phyloP scores from a whole-genome alignment of 2,329 filamentous ascomycete genomes.

The Botryotinia convoluta region DNA sequence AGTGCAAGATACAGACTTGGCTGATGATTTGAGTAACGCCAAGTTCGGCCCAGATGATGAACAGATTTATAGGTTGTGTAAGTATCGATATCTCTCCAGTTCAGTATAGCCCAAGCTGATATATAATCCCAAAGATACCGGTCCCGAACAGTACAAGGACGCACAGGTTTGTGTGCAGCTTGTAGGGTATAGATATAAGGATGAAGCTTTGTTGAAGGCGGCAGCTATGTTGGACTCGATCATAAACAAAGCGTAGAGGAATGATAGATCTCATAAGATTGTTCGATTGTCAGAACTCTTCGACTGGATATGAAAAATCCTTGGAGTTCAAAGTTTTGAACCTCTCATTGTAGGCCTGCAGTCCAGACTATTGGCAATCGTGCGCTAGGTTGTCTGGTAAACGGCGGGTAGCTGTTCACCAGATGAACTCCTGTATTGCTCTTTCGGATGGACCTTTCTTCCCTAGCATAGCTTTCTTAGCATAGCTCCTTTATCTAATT shows the following conservation, averaged over 20 bases:
- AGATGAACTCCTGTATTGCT: background rate
- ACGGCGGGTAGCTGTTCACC: background rate
- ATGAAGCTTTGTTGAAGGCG: slow-evolving; percentile 34
- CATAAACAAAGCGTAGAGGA: background rate
- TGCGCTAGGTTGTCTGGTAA: background rate
- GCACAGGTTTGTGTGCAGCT: slow-evolving; percentile 36
- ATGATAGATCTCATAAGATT: background rate
- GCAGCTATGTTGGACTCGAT: slow-evolving; percentile 32
- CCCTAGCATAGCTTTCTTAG: background rate
- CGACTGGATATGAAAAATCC: background rate
- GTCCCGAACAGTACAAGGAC: slow-evolving; percentile 34
- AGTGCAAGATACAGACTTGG: slow-evolving; percentile 30
- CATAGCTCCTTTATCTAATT: background rate
- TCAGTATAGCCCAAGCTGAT: slow-evolving; percentile 17
- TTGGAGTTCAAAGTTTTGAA: background rate
- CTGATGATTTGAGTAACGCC: slow-evolving; percentile 33
- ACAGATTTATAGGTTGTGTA: slow-evolving; percentile 34
- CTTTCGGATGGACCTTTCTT: background rate
- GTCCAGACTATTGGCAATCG: background rate
- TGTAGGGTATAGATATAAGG: slow-evolving; percentile 38
- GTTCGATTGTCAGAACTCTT: background rate
- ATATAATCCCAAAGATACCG: slow-evolving; percentile 34
- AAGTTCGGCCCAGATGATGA: slow-evolving; percentile 33
- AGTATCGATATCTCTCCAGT: slow-evolving; percentile 17
- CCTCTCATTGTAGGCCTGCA: background rate